Base-by-base conservation (phyloP, 768 basidiomycete genomes). In the Naematelia aurantialba region DNA sequence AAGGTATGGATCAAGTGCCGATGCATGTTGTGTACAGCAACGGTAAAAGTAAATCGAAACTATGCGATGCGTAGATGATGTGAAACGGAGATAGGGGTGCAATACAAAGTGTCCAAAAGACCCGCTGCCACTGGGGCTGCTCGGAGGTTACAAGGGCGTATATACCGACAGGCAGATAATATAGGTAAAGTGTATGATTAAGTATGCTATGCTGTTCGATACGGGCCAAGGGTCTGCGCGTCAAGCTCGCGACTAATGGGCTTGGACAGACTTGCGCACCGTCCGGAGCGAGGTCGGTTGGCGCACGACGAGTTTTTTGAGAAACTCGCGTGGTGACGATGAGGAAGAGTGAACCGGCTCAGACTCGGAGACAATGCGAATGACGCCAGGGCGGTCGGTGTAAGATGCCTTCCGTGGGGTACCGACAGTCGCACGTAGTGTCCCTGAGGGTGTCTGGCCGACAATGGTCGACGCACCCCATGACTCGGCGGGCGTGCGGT, bases 351-450 rank as follows among this genome's bases (percentile, higher is more conserved):
- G 19, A 19, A 47, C 19, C 21, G 46, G n/a, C 21, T 25, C 19
- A 47, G 46, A 47, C 50, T 50, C 48, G 48, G 62, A 62, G 56
- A 66, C 65, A 26, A 71, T 62, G 17, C 66, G 52, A 58, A 71
- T 71, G 12, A 61, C 52, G 13, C 71, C 71, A 2, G 71, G 63
- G 31, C 58, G 59, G 34, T 63, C 59, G 19, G 64, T 67, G 65
- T 73, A 73, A 10, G 71, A 73, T 4, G 71, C 71, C 54, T 73
- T 69, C 22, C 71, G 60, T 14, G 70, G 69, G 14, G 67, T 19
- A 19, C 66, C 69, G 34, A 39, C 17, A 12, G 34, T 27, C 5
- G 48, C 48, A 10, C 55, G 31, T 21, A 72, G 46, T 48, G 58
- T 57, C 22, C 68, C 68, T 17, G 58, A 61, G 8, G 70, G 63